phyloP scores from a whole-genome alignment of 768 basidiomycete species.

The Flagelloscypha sp. region DNA sequence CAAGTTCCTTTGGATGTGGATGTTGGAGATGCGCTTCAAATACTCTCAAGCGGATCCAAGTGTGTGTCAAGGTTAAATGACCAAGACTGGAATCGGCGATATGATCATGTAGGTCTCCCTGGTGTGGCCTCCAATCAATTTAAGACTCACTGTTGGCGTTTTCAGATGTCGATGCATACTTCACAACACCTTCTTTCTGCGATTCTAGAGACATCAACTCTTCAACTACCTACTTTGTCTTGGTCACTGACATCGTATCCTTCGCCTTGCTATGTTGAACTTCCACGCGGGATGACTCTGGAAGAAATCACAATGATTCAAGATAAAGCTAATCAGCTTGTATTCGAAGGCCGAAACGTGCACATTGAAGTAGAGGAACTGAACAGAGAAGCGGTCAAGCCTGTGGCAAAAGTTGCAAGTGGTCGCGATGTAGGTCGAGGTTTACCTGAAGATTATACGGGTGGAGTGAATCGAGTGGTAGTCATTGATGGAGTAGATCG shows the following conservation, averaged over 20 bases:
- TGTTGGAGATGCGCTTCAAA: slow-evolving; percentile 33
- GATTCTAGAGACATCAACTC: slow-evolving; percentile 55
- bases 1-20: slow-evolving; percentile 29
- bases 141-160: slow-evolving; percentile 2
- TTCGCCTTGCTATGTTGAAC: slow-evolving; percentile 67
- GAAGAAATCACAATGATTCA: slow-evolving; percentile 61
- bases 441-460: slow-evolving; percentile 67
- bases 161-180: slow-evolving; percentile 77
- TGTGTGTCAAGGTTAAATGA: slow-evolving; percentile 50
- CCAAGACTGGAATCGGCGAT: slow-evolving; percentile 53
- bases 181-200: slow-evolving; percentile 80
- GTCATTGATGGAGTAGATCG: slow-evolving; percentile 78
- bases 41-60: slow-evolving; percentile 41
- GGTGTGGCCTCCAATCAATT: not conserved
- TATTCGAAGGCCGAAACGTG: slow-evolving; percentile 60
- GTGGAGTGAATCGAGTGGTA: slow-evolving; percentile 70
- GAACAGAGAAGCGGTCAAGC: slow-evolving; percentile 26
- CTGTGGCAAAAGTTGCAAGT: slow-evolving; percentile 29
- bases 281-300: slow-evolving; percentile 55
- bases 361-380: slow-evolving; percentile 73
- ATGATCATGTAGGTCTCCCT: slow-evolving; percentile 55
- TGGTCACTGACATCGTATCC: slow-evolving; percentile 75
- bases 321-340: slow-evolving; percentile 53
- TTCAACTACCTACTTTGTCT: slow-evolving; percentile 63
- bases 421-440: slow-evolving; percentile 48